These are phyloP conservation scores for Phytophthora pseudosyringae DNA, from an alignment of 352 stramenopile species.

Conservation along the genomic window DNA sequence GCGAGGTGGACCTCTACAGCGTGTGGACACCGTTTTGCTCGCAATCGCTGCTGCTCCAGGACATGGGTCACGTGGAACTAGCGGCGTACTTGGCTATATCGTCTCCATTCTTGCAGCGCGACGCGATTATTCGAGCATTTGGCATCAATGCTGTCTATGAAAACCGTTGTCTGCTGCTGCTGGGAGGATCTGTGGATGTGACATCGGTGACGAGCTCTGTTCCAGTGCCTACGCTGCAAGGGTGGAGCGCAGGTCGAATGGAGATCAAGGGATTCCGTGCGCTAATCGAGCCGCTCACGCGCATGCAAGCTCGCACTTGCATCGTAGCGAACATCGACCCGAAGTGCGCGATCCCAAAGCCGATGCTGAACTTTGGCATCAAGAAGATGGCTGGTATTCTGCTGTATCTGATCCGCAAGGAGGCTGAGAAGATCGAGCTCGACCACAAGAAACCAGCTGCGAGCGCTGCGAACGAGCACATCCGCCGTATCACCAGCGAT, in stretches of 20 bases:
- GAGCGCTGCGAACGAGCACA: constrained; percentile 55
- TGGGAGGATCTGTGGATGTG: constrained; percentile 64
- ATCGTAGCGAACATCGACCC: constrained; percentile 85
- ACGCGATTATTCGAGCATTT: constrained; percentile 71
- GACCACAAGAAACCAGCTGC: constrained; percentile 39
- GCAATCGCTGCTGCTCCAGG: constrained; percentile 64
- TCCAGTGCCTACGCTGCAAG: constrained; percentile 57
- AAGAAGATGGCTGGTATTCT: constrained; percentile 86
- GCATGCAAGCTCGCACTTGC: constrained; percentile 67
- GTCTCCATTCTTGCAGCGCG: constrained; percentile 75
- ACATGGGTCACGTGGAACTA: constrained; percentile 60
- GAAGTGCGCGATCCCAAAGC: constrained; percentile 74
- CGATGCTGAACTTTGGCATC: constrained; percentile 81
- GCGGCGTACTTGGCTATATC: constrained; percentile 73
- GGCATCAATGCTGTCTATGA: constrained; percentile 87
- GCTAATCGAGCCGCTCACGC: constrained; percentile 77
- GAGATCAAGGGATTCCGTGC: constrained; percentile 78
- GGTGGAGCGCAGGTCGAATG: constrained; percentile 78
- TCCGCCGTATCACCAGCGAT: constrained; percentile 66
- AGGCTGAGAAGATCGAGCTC: constrained; percentile 83
- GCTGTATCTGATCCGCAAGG: constrained; percentile 76
- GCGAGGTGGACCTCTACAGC: constrained; percentile 79
- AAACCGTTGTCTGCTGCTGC: constrained; percentile 67
- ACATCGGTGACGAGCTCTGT: constrained; percentile 37
- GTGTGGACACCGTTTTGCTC: constrained; percentile 82